A percentile compares a stretch with the other conserved stretches of the same genome.
phyloP scores from a whole-genome alignment of 1,139 yeast species.

The Taphrina flavorubra region DNA sequence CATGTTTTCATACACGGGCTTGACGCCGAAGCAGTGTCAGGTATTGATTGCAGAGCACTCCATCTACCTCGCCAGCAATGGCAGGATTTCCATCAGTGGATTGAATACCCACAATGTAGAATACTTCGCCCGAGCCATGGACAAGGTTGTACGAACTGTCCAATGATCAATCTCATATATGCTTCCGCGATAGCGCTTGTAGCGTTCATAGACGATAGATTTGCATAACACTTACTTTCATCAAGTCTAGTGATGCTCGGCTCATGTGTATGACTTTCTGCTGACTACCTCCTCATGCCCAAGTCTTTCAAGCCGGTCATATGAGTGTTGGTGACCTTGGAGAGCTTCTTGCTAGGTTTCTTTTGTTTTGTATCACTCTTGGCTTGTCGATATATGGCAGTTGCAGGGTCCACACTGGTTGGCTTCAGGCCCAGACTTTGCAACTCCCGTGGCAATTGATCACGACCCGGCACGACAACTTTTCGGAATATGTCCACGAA shows the following conservation, averaged over 20 bases:
- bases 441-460: constrained; percentile 77
- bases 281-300: constrained; percentile 24
- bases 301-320: constrained; percentile 90
- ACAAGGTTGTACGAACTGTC: constrained; percentile 45
- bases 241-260: neutral
- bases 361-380: constrained; percentile 57
- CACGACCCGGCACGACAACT: constrained; percentile 78
- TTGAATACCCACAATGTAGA: constrained; percentile 79
- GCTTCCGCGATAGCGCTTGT: neutral
- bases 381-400: constrained; percentile 63
- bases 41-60: constrained; percentile 72
- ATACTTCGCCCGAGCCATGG: constrained; percentile 76
- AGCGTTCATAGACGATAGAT: constrained; percentile 5
- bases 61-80: constrained; percentile 84
- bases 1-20: constrained; percentile 94
- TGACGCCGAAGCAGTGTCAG: constrained; percentile 70
- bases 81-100: constrained; percentile 92
- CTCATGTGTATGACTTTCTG: too few relatives aligned
- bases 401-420: constrained; percentile 94
- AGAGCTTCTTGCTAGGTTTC: constrained; percentile 89
- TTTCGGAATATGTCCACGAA: constrained; percentile 66
- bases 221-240: neutral
- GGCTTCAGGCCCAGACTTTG: constrained; percentile 89
- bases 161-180: constrained; percentile 3
- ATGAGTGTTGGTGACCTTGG: constrained; percentile 93